Conservation (phyloP, 176 grass and related monocot species). For the Cocos nucifera region DNA sequence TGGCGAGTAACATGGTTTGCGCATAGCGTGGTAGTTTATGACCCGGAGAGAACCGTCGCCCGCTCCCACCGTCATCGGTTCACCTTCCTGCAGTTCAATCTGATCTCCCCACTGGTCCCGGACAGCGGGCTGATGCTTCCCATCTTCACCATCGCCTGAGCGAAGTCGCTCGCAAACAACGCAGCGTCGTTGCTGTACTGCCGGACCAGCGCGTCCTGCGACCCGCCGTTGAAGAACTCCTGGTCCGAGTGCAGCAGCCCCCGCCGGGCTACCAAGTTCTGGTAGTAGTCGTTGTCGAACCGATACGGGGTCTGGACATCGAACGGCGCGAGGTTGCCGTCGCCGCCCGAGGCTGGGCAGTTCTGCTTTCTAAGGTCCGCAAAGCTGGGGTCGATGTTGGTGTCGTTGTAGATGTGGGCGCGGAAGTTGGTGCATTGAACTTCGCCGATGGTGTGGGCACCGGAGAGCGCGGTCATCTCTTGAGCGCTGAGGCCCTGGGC, state of each 20-base stretch:
- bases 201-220: slow-evolving; percentile 61
- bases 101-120: slow-evolving; percentile 46
- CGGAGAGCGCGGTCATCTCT: slow-evolving; percentile 85
- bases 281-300: slow-evolving; percentile 82
- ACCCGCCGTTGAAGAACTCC: slow-evolving; percentile 77
- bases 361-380: slow-evolving; percentile 35
- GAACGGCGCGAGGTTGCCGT: slow-evolving; percentile 46
- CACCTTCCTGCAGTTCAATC: slow-evolving; percentile 51
- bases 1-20: too few relatives aligned
- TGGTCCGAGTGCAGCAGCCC: slow-evolving; percentile 83
- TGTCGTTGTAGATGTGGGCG: slow-evolving; percentile 60
- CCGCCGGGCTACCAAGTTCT: slow-evolving; percentile 33
- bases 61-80: slow-evolving; percentile 15
- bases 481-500: slow-evolving; percentile 35
- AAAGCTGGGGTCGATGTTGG: slow-evolving; percentile 48
- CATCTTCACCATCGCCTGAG: slow-evolving; percentile 67
- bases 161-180: slow-evolving; percentile 36
- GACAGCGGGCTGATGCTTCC: slow-evolving; percentile 42
- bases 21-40: too few relatives aligned
- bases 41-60: too few relatives aligned
- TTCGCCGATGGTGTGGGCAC: slow-evolving; percentile 66
- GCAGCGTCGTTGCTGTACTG: slow-evolving; percentile 33
- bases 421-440: slow-evolving; percentile 59
- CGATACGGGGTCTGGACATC: slow-evolving; percentile 50
- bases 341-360: slow-evolving; percentile 46